phyloP scores from a whole-genome alignment of 2,329 filamentous ascomycete genomes.

The Sporothrix humicola region DNA sequence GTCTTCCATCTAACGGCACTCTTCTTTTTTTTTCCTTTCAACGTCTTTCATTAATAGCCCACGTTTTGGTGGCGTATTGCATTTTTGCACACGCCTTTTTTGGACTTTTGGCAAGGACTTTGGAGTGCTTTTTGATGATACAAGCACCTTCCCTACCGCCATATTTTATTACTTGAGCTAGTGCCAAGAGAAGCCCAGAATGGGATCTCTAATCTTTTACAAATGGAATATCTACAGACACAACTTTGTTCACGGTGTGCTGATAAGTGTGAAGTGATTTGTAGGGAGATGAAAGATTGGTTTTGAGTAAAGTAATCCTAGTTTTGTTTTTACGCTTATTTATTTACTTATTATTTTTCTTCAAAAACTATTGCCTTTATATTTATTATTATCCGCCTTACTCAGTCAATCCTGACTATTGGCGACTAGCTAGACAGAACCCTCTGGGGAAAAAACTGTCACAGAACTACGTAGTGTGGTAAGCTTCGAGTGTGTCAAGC shows the following conservation, averaged over 20 bases:
- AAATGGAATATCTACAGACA: constrained; percentile 19
- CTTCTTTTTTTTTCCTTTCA: constrained; percentile 21
- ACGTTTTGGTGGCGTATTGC: neutral
- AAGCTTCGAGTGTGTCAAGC: too few species aligned
- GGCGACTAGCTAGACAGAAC: too few species aligned
- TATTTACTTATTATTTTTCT: too few species aligned
- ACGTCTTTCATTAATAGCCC: constrained; percentile 24
- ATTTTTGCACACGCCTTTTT: neutral
- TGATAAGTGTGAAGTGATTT: neutral
- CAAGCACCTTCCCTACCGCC: neutral
- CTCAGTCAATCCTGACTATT: too few species aligned
- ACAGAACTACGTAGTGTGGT: too few species aligned
- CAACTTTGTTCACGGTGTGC: neutral
- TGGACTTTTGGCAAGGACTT: neutral
- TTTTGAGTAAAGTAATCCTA: too few species aligned
- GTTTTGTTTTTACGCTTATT: too few species aligned
- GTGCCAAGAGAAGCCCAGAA: neutral
- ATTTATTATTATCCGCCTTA: too few species aligned
- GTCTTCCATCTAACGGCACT: constrained; percentile 21
- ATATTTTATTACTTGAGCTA: constrained; percentile 5
- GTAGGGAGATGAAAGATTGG: too few species aligned
- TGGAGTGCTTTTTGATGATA: neutral
- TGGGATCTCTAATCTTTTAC: neutral
- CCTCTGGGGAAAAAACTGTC: too few species aligned
- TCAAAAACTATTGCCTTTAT: too few species aligned